Evolutionary conservation across 768 basidiomycete genomes (phyloP).

Genomic region (Bullera alba): DNA sequence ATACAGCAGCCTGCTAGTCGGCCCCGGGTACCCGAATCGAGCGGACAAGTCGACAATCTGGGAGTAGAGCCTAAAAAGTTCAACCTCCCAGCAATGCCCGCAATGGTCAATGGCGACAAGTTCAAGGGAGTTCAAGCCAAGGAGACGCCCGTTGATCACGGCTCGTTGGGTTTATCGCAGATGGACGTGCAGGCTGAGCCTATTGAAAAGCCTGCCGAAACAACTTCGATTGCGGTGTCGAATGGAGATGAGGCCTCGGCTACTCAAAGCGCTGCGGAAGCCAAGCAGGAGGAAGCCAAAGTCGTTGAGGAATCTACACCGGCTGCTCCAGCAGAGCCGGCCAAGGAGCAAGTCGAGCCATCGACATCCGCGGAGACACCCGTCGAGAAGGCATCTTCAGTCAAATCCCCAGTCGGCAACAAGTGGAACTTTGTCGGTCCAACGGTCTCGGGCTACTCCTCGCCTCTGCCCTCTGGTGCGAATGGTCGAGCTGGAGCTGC

Average conservation of each 20-base stretch:
- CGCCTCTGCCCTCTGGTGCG: constrained; percentile 5
- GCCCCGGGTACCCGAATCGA: not conserved
- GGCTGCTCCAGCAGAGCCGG: constrained; percentile 3
- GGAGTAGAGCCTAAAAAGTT: not conserved
- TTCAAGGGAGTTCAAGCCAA: constrained; percentile 15
- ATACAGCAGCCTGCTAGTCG: not conserved
- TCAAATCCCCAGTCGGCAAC: not conserved
- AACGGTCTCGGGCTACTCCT: constrained; percentile 15
- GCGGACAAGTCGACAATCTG: constrained; percentile 6
- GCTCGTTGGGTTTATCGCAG: not conserved
- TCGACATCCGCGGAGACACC: not conserved
- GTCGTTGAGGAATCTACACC: not conserved
- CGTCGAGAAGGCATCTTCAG: too few species aligned
- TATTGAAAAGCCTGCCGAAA: not conserved
- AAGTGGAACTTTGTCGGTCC: constrained; percentile 21
- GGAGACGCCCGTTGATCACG: constrained; percentile 11
- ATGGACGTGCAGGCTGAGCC: not conserved
- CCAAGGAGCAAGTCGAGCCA: not conserved
- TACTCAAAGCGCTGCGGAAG: not conserved
- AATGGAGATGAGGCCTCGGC: not conserved
- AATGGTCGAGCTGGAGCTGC: constrained; percentile 1
- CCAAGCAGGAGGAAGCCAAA: not conserved
- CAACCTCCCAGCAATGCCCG: not conserved
- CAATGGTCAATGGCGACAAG: constrained; percentile 22
- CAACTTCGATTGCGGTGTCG: not conserved